Evolutionary conservation across 1,139 yeast genomes (phyloP).

Genomic region (Debaryomyces robertsiae): DNA sequence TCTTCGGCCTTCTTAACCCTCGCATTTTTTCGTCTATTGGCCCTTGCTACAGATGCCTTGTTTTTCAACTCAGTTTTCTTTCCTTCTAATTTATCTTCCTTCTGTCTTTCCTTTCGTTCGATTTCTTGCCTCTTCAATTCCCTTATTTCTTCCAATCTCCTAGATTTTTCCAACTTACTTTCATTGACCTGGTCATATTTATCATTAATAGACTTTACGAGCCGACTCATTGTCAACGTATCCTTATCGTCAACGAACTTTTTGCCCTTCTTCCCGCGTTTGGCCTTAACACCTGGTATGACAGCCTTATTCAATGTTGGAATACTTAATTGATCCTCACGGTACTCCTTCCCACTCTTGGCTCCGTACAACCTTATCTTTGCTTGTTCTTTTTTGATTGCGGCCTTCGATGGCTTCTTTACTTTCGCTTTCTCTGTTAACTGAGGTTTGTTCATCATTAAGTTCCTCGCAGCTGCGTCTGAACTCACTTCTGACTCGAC

Average conservation of each 20-base stretch:
- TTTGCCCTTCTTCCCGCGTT: conserved; percentile 90
- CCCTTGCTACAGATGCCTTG: conserved; percentile 69
- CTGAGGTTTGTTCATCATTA: conserved; percentile 62
- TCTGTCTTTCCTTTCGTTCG: conserved; percentile 76
- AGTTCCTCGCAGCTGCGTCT: conserved; percentile 67
- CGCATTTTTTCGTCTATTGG: conserved; percentile 69
- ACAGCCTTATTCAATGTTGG: conserved; percentile 83
- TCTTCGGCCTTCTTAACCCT: conserved; percentile 48
- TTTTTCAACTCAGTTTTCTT: conserved; percentile 78
- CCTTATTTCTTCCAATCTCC: conserved; percentile 86
- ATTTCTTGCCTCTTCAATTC: conserved; percentile 84
- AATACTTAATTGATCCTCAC: conserved; percentile 75
- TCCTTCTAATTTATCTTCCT: conserved; percentile 67
- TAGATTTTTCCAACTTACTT: conserved; percentile 85
- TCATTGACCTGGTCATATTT: conserved; percentile 81
- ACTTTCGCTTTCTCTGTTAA: conserved; percentile 61
- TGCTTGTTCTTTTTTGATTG: conserved; percentile 67
- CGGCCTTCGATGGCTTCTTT: conserved; percentile 51
- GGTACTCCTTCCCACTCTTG: conserved; percentile 63
- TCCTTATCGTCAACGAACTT: conserved; percentile 79
- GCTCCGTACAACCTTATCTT: conserved; percentile 69
- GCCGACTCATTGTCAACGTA: conserved; percentile 60
- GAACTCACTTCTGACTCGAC: conserved; percentile 67
- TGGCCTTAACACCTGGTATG: conserved; percentile 78
- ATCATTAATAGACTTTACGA: conserved; percentile 81